A percentile compares a stretch with the other conserved stretches of the same genome.
Evolutionary conservation across 305 asterid species (phyloP).

Genomic region (Coffea humblotiana): DNA sequence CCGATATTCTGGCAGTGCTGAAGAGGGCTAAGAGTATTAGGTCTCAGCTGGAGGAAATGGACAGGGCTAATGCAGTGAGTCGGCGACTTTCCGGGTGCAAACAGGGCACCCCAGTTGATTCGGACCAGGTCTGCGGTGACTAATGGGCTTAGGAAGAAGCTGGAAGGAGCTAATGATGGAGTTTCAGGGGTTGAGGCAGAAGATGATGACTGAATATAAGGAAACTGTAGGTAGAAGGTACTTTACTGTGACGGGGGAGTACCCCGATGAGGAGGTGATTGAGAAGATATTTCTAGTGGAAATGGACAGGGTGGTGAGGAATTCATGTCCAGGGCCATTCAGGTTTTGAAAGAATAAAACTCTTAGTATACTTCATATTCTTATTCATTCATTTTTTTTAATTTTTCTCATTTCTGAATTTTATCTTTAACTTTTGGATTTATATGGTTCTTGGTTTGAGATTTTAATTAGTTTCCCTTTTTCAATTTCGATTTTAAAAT

Average conservation of each 20-base stretch:
- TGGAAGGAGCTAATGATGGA: conserved; percentile 89
- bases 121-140: conserved; percentile 78
- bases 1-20: conserved; percentile 53
- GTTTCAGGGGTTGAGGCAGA: conserved; percentile 78
- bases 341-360: conserved; percentile 41
- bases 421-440: not conserved
- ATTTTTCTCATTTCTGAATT: not conserved
- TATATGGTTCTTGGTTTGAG: not conserved
- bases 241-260: conserved; percentile 79
- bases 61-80: conserved; percentile 57
- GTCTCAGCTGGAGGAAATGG: conserved; percentile 72
- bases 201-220: conserved; percentile 82
- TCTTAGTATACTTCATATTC: not conserved
- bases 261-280: conserved; percentile 66
- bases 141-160: conserved; percentile 84
- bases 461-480: not conserved
- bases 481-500: not conserved
- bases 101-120: conserved; percentile 64
- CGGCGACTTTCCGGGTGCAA: conserved; percentile 71
- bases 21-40: conserved; percentile 60
- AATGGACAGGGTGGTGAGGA: conserved; percentile 78
- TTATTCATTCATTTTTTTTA: not conserved
- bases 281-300: conserved; percentile 67
- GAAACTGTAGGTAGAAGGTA: conserved; percentile 79
- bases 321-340: conserved; percentile 69